Evolutionary conservation across 2,329 filamentous ascomycete genomes (phyloP).

Genomic region (Sphaerostilbella broomeana): DNA sequence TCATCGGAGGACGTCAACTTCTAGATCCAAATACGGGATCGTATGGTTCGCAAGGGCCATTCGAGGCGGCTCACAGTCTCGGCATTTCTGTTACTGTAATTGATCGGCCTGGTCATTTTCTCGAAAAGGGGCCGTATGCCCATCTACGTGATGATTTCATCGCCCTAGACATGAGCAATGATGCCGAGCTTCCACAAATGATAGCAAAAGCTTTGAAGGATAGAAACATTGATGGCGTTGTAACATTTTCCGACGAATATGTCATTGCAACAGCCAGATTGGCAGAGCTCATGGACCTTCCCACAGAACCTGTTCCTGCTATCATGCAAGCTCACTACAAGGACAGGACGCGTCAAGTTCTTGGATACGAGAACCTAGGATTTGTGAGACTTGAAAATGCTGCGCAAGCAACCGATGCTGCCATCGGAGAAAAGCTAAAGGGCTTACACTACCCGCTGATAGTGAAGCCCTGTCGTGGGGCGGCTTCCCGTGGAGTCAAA

Average conservation of each 20-base stretch:
- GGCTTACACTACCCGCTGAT: conserved; percentile 23
- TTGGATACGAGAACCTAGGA: background rate
- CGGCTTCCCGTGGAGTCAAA: conserved; percentile 27
- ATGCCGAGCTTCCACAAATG: conserved; percentile 22
- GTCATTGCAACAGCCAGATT: background rate
- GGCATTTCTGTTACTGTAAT: conserved; percentile 31
- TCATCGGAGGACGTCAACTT: background rate
- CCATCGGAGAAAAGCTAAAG: conserved; percentile 16
- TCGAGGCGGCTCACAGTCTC: conserved; percentile 25
- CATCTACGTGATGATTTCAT: conserved; percentile 29
- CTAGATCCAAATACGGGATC: background rate
- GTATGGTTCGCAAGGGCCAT: conserved; percentile 1
- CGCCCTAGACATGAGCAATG: conserved; percentile 21
- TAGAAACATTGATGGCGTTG: conserved; percentile 14
- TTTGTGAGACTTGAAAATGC: background rate
- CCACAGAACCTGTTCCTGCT: background rate
- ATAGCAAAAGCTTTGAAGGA: conserved; percentile 23
- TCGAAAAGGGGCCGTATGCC: conserved; percentile 22
- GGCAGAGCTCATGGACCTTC: background rate
- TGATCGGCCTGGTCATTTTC: conserved; percentile 33
- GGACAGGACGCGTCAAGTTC: background rate
- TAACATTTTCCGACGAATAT: background rate
- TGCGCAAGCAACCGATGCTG: conserved; percentile 10
- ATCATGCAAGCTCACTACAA: background rate
- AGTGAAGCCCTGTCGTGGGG: conserved; percentile 31